These are phyloP conservation scores for Phytophthora citricola DNA, from an alignment of 352 stramenopile genomes.

Conservation along the genomic window DNA sequence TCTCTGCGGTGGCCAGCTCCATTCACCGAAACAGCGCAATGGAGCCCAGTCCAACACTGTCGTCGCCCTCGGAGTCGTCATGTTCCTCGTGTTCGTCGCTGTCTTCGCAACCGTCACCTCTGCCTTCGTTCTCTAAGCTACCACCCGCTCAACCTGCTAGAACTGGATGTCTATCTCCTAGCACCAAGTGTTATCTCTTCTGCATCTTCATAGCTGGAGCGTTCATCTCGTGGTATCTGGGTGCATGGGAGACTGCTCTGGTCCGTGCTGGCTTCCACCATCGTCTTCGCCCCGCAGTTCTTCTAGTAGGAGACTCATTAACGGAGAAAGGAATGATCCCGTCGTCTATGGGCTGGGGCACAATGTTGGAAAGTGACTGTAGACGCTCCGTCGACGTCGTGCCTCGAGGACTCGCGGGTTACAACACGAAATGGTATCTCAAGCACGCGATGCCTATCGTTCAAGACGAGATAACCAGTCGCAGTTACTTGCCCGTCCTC, in stretches of 20 bases:
- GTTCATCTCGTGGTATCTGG: constrained; percentile 29
- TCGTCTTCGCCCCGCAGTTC: constrained; percentile 33
- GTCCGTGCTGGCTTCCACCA: neutral
- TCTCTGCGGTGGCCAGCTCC: neutral
- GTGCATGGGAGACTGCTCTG: constrained; percentile 20
- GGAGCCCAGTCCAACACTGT: neutral
- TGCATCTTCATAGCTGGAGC: constrained; percentile 19
- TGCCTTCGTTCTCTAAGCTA: neutral
- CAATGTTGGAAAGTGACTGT: constrained; percentile 46
- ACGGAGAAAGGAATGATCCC: constrained; percentile 50
- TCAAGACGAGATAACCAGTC: constrained; percentile 37
- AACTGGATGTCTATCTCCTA: constrained; percentile 5
- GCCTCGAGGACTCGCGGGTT: constrained; percentile 56
- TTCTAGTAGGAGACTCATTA: constrained; percentile 64
- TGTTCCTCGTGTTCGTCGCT: constrained; percentile 1
- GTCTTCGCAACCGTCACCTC: neutral
- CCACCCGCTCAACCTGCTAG: neutral
- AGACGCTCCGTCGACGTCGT: constrained; percentile 52
- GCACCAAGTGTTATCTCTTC: constrained; percentile 21
- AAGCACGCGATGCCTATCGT: constrained; percentile 39
- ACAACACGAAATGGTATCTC: constrained; percentile 57
- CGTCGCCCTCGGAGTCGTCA: constrained; percentile 5
- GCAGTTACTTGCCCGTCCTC: constrained; percentile 28
- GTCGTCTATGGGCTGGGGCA: constrained; percentile 47
- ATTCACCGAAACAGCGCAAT: constrained; percentile 1